Percentiles rank a stretch among this genome's conserved stretches.
These are phyloP conservation scores for Heracleum sosnowskyi DNA, from an alignment of 129 eudicot genomes.

Conservation along the genomic window DNA sequence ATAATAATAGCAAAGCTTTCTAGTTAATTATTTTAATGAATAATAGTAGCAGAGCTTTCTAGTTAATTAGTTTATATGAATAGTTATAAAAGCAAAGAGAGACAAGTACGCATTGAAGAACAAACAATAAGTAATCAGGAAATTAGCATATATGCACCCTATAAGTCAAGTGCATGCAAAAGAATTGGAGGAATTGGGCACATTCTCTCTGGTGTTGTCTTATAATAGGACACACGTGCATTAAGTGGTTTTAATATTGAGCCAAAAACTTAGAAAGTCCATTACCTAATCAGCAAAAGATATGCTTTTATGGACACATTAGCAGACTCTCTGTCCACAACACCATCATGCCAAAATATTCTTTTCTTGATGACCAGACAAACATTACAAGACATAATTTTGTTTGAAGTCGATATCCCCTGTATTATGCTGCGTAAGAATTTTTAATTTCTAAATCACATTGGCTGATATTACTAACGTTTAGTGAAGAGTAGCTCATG, in stretches of 20 bases:
- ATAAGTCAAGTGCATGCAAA: background rate
- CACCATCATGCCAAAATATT: background rate
- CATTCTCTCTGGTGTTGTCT: background rate
- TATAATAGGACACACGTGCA: background rate
- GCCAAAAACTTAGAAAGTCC: background rate
- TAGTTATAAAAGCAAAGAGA: background rate
- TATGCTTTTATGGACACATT: background rate
- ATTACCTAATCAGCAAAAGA: background rate
- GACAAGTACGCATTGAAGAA: background rate
- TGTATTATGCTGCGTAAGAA: no score
- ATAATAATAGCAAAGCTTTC: no score
- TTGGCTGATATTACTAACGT: no score
- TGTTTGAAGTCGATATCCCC: background rate
- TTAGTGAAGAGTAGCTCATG: background rate
- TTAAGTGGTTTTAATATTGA: background rate
- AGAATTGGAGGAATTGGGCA: background rate
- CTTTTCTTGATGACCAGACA: background rate
- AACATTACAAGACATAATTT: background rate
- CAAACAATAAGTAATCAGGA: background rate
- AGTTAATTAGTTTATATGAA: constrained; percentile 11
- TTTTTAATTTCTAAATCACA: no score
- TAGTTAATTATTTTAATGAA: no score
- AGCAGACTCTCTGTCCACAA: background rate
- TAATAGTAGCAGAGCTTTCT: no score
- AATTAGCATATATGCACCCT: background rate